Conservation (phyloP, 2,329 filamentous ascomycete species). For the Fusarium concolor region DNA sequence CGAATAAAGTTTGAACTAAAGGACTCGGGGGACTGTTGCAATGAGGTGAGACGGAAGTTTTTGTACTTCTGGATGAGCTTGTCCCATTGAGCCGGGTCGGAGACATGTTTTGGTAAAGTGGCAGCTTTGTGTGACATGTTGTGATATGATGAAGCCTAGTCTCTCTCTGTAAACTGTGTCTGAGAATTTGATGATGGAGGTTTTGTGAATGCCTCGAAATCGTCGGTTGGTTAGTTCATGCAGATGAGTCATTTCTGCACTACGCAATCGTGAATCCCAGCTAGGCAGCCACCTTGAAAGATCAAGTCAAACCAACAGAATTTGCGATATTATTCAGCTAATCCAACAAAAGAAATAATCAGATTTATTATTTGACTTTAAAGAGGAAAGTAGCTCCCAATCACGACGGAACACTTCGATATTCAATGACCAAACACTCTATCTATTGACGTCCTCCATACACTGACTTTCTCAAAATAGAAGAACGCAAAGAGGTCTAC, state of each 20-base stretch:
- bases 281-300: neutral
- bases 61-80: slow-evolving; percentile 12
- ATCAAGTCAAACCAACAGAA: no score
- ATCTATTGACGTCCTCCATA: no score
- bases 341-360: no score
- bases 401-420: no score
- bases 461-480: no score
- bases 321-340: no score
- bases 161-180: fast-evolving
- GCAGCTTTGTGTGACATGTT: slow-evolving; percentile 3
- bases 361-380: no score
- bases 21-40: slow-evolving; percentile 19
- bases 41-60: slow-evolving; percentile 19
- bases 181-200: fast-evolving
- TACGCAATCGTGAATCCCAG: neutral
- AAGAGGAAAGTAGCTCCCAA: no score
- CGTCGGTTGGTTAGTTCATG: neutral
- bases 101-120: neutral
- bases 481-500: no score
- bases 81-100: neutral
- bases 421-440: no score
- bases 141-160: fast-evolving
- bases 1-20: slow-evolving; percentile 26
- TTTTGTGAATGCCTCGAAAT: neutral
- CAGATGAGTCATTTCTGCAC: neutral